These are phyloP conservation scores for Lasiodiplodia citricola DNA, from an alignment of 2,329 filamentous ascomycete genomes.

Conservation along the genomic window DNA sequence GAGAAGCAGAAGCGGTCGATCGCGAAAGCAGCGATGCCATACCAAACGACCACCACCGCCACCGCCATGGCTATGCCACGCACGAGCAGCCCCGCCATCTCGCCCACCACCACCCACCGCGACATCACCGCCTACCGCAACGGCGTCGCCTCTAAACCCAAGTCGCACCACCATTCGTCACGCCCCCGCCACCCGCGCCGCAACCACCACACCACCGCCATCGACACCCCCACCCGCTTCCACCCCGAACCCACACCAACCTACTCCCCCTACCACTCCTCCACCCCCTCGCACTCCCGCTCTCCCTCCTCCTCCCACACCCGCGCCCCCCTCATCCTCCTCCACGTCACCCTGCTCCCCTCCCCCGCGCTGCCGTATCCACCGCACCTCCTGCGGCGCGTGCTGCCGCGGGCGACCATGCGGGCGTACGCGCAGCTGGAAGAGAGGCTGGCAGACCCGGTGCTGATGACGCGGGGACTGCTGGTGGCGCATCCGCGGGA, in stretches of 20 bases:
- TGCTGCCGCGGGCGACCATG: conserved; percentile 63
- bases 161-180: neutral
- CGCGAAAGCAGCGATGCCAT: neutral
- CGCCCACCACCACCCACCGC: neutral
- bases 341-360: conserved; percentile 79
- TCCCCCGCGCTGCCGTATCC: conserved; percentile 67
- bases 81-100: conserved; percentile 6
- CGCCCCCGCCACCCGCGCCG: neutral
- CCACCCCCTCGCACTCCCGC: neutral
- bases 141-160: neutral
- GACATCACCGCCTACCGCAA: neutral
- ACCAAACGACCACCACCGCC: too few relatives aligned
- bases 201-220: neutral
- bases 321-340: conserved; percentile 69
- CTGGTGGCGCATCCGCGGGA: conserved; percentile 78
- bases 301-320: neutral
- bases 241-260: neutral
- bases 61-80: neutral
- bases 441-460: conserved; percentile 73
- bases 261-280: neutral
- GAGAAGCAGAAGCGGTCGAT: neutral
- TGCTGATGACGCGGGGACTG: conserved; percentile 71
- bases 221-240: neutral
- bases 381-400: conserved; percentile 49
- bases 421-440: conserved; percentile 63